phyloP scores from a whole-genome alignment of 179 eudicot genomes.

The Nepenthes alata region DNA sequence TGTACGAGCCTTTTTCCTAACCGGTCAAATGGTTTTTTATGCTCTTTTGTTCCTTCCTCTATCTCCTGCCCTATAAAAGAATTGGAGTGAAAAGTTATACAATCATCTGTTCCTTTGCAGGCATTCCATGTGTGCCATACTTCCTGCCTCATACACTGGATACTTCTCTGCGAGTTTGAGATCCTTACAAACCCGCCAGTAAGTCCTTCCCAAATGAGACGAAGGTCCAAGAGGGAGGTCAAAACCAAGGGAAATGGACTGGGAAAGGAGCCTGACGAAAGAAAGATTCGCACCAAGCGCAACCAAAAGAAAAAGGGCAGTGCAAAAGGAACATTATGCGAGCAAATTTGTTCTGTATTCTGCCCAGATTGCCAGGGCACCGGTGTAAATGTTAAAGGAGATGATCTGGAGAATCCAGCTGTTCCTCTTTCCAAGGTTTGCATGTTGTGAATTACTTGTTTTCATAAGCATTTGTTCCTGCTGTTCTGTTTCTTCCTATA shows the following conservation, averaged over 20 bases:
- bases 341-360: conserved; percentile 38
- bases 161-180: conserved; percentile 64
- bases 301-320: conserved; percentile 18
- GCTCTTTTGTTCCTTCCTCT: too few species aligned
- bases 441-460: neutral
- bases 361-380: conserved; percentile 95
- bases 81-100: neutral
- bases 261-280: conserved; percentile 15
- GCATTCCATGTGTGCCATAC: conserved; percentile 76
- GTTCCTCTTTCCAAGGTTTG: conserved; percentile 67
- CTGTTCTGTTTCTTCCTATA: neutral
- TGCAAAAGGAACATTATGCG: conserved; percentile 11
- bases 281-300: conserved; percentile 18
- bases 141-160: conserved; percentile 87
- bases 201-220: conserved; percentile 25
- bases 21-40: too few species aligned
- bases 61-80: too few species aligned
- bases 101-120: conserved; percentile 18
- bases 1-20: too few species aligned
- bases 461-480: neutral
- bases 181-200: conserved; percentile 30
- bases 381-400: conserved; percentile 46
- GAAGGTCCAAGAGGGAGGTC: conserved; percentile 33
- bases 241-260: conserved; percentile 12
- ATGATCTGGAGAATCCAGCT: conserved; percentile 64